These are phyloP conservation scores for Coemansia sp. DNA, from an alignment of 192 early-diverging fungal genomes.

Conservation along the genomic window DNA sequence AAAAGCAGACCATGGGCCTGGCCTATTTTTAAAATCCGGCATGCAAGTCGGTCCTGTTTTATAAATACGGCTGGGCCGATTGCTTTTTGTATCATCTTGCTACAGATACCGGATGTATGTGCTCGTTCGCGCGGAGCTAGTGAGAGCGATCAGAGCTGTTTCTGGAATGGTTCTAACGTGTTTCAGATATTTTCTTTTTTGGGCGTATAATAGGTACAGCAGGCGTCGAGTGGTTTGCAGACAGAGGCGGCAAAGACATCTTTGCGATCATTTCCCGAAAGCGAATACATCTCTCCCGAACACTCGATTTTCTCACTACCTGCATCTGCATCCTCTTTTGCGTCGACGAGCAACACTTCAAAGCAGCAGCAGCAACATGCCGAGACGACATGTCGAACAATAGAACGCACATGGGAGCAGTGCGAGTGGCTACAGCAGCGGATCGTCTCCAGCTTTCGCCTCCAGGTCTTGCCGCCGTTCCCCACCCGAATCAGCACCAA, in stretches of 20 bases:
- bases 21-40: not conserved
- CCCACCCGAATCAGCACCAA: conserved; percentile 25
- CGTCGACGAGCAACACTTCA: not conserved
- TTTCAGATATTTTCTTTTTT: not conserved
- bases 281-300: conserved; percentile 1
- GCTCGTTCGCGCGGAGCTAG: not conserved
- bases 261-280: conserved; percentile 1
- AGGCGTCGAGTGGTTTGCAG: not conserved
- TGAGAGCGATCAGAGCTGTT: not conserved
- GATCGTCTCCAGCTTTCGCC: conserved; percentile 30
- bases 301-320: conserved; percentile 4
- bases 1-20: not conserved
- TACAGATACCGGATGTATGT: not conserved
- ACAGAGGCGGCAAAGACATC: not conserved
- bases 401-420: conserved; percentile 51
- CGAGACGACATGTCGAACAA: conserved; percentile 20
- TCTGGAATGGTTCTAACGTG: not conserved
- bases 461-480: conserved; percentile 47
- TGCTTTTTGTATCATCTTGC: not conserved
- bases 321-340: not conserved
- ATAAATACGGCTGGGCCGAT: not conserved
- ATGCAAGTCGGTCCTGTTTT: not conserved
- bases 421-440: conserved; percentile 50
- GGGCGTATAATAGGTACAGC: not conserved
- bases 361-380: conserved; percentile 6